A percentile compares a stretch with the other conserved stretches of the same genome.
These are phyloP conservation scores for Candida schatavii DNA, from an alignment of 805 yeast species.

Conservation along the genomic window DNA sequence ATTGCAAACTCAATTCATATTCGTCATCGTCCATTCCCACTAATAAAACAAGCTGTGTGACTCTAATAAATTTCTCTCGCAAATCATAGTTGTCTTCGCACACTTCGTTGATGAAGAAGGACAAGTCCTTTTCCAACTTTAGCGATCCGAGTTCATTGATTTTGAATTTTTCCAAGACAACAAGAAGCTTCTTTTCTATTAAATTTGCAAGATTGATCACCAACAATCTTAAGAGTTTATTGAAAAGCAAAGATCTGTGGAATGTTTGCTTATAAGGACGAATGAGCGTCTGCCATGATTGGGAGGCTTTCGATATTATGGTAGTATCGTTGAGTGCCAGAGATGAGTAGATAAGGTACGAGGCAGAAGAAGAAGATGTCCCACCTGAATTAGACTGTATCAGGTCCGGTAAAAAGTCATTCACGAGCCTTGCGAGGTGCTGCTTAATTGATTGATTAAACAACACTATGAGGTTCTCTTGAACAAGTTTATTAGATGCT, in stretches of 20 bases:
- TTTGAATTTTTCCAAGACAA: constrained; percentile 50
- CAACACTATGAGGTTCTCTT: constrained; percentile 45
- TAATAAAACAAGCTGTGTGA: constrained; percentile 80
- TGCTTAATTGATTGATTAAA: constrained; percentile 48
- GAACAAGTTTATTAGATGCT: constrained; percentile 38
- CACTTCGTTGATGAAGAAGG: constrained; percentile 68
- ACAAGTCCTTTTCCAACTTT: constrained; percentile 77
- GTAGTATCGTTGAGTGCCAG: constrained; percentile 26
- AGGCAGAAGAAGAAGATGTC: constrained; percentile 17
- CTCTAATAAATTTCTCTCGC: constrained; percentile 73
- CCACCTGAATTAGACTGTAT: neutral
- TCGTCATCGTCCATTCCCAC: constrained; percentile 76
- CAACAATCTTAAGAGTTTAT: constrained; percentile 45
- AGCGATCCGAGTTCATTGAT: constrained; percentile 83
- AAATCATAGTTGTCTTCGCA: constrained; percentile 70
- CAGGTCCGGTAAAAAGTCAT: constrained; percentile 41
- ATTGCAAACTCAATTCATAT: constrained; percentile 33
- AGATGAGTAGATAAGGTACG: constrained; percentile 29
- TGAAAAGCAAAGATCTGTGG: constrained; percentile 49
- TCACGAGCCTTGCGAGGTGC: constrained; percentile 40
- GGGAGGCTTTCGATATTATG: constrained; percentile 48
- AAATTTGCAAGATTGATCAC: constrained; percentile 54
- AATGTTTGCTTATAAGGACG: constrained; percentile 63
- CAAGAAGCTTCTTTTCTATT: constrained; percentile 67
- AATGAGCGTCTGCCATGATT: constrained; percentile 62